phyloP scores from a whole-genome alignment of 1,139 yeast species.

The Candida sp. region DNA sequence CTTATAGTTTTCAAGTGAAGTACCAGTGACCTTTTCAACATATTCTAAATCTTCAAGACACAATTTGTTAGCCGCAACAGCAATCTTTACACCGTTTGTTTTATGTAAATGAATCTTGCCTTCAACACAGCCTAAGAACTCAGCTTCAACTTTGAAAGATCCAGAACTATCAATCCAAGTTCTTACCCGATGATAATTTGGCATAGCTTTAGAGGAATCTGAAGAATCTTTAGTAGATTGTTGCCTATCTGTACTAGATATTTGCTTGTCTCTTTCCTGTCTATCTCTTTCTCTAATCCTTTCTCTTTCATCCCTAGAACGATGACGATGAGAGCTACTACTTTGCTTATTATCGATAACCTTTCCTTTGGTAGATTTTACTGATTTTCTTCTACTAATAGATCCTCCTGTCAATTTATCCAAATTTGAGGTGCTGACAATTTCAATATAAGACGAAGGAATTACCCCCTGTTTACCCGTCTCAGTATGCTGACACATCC shows the following conservation, averaged over 20 bases:
- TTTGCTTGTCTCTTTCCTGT: slow-evolving; percentile 29
- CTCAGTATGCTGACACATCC: slow-evolving; percentile 77
- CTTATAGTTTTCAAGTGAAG: slow-evolving; percentile 61
- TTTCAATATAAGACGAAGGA: slow-evolving; percentile 82
- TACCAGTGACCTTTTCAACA: slow-evolving; percentile 87
- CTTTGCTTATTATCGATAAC: slow-evolving; percentile 16
- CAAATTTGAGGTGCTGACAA: slow-evolving; percentile 45
- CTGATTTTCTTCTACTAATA: slow-evolving; percentile 21
- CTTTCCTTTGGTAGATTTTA: slow-evolving; percentile 25
- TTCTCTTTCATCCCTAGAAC: slow-evolving; percentile 43
- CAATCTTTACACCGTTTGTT: slow-evolving; percentile 94
- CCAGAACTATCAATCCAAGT: slow-evolving; percentile 98
- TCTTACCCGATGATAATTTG: slow-evolving; percentile 81
- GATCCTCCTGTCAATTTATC: slow-evolving; percentile 40
- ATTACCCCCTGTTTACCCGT: slow-evolving; percentile 84
- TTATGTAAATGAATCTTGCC: slow-evolving; percentile 95
- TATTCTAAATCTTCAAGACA: slow-evolving; percentile 84
- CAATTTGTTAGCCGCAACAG: slow-evolving; percentile 87
- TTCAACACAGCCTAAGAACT: slow-evolving; percentile 87
- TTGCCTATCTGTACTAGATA: slow-evolving; percentile 11
- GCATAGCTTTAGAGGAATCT: slow-evolving; percentile 45
- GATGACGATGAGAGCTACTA: slow-evolving; percentile 19
- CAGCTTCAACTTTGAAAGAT: slow-evolving; percentile 95
- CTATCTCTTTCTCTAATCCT: slow-evolving; percentile 49
- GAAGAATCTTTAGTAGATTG: slow-evolving; percentile 13